These are phyloP conservation scores for Solidago caesia DNA, from an alignment of 129 eudicot genomes.

Conservation along the genomic window DNA sequence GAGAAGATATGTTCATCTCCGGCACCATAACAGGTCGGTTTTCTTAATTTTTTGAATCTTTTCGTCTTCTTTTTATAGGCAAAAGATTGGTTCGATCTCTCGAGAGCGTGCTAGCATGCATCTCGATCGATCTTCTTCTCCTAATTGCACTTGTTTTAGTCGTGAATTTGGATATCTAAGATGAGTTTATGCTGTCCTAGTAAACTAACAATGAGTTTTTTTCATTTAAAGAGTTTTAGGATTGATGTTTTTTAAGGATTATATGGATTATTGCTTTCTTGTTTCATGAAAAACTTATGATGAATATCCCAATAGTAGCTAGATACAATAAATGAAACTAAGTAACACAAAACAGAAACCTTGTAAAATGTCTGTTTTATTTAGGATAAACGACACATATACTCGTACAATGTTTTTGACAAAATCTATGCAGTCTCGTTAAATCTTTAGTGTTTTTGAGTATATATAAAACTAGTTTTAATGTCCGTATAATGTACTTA, in stretches of 20 bases:
- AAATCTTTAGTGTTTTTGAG: not conserved
- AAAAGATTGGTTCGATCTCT: no score
- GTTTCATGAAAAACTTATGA: no score
- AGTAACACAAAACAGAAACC: not conserved
- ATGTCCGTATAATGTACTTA: no score
- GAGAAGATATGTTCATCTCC: not conserved
- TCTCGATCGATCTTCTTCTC: no score
- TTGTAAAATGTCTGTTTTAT: not conserved
- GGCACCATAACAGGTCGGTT: constrained; percentile 20
- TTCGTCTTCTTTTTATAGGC: not conserved
- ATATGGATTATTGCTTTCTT: no score
- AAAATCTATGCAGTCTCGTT: constrained; percentile 1
- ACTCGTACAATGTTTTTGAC: not conserved
- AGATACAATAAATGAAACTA: not conserved
- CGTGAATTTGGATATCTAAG: not conserved
- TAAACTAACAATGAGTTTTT: no score
- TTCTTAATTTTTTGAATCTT: not conserved
- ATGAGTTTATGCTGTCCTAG: no score
- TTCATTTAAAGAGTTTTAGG: no score
- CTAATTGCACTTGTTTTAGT: not conserved
- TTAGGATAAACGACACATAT: constrained; percentile 1
- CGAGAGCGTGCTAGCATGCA: no score
- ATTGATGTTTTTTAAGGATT: no score
- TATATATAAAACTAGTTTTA: no score
- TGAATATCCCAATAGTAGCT: not conserved